A percentile compares a stretch with the other conserved stretches of the same genome.
phyloP scores from a whole-genome alignment of 257 asterid species.

The Rhazya stricta region DNA sequence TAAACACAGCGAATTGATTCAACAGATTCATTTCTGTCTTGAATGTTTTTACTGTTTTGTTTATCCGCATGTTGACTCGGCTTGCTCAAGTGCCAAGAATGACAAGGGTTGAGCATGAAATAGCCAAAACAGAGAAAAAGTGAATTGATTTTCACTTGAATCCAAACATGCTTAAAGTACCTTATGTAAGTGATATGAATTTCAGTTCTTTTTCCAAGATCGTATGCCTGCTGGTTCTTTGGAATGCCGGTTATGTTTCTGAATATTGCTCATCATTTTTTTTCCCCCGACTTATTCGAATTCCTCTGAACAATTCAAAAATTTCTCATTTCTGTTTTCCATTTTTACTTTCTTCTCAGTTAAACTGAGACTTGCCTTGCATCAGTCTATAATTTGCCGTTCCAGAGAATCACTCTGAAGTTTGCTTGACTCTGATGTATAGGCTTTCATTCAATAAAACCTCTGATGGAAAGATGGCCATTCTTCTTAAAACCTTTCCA shows the following conservation, averaged over 20 bases:
- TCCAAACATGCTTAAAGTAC: conserved; percentile 8
- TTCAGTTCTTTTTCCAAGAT: conserved; percentile 14
- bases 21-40: conserved; percentile 14
- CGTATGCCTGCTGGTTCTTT: conserved; percentile 8
- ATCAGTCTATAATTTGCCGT: neutral
- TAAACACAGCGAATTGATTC: conserved; percentile 15
- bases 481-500: neutral
- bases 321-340: neutral
- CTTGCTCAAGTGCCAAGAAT: neutral
- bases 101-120: neutral
- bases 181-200: conserved; percentile 9
- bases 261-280: neutral
- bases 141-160: neutral
- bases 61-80: conserved; percentile 4
- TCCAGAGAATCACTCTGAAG: neutral
- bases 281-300: neutral
- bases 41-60: neutral
- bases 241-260: conserved; percentile 13
- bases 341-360: neutral
- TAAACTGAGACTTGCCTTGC: neutral
- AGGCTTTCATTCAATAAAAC: neutral
- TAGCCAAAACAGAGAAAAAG: neutral
- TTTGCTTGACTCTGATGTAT: neutral
- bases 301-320: neutral
- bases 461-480: neutral